These are phyloP conservation scores for Exophiala xenobiotica DNA, from an alignment of 2,329 filamentous ascomycete genomes.

Conservation along the genomic window DNA sequence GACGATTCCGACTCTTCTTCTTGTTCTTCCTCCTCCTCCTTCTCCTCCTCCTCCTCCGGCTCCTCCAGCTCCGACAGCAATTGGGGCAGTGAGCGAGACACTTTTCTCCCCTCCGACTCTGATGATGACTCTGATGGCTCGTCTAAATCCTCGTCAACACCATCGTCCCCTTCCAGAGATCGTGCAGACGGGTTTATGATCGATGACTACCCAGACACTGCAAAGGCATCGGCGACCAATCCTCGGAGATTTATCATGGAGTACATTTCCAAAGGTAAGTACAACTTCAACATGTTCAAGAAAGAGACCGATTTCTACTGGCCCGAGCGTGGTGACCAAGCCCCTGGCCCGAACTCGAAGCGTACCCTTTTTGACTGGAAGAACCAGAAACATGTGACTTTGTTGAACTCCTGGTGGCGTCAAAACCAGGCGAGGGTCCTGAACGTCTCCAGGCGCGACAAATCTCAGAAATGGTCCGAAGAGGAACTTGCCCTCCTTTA, in stretches of 20 bases:
- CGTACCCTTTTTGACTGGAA: constrained; percentile 18
- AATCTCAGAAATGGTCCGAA: constrained; percentile 21
- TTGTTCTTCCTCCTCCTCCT: not conserved
- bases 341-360: not conserved
- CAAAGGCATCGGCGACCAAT: constrained; percentile 1
- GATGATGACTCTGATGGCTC: too few relatives aligned
- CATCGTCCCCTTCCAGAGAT: not conserved
- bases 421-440: constrained; percentile 12
- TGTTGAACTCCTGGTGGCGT: constrained; percentile 21
- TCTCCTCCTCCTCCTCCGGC: not conserved
- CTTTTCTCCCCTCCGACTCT: not conserved
- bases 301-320: not conserved
- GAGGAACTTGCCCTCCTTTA: constrained; percentile 31
- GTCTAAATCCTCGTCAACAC: not conserved
- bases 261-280: constrained; percentile 14
- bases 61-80: not conserved
- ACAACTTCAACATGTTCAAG: constrained; percentile 14
- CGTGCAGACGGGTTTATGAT: constrained; percentile 4
- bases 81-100: not conserved
- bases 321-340: not conserved
- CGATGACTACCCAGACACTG: not conserved
- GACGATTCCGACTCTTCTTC: not conserved
- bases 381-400: constrained; percentile 15
- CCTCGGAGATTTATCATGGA: constrained; percentile 16
- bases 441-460: too few relatives aligned